These are phyloP conservation scores for Castanea sativa DNA, from an alignment of 306 rosid species.

Conservation along the genomic window DNA sequence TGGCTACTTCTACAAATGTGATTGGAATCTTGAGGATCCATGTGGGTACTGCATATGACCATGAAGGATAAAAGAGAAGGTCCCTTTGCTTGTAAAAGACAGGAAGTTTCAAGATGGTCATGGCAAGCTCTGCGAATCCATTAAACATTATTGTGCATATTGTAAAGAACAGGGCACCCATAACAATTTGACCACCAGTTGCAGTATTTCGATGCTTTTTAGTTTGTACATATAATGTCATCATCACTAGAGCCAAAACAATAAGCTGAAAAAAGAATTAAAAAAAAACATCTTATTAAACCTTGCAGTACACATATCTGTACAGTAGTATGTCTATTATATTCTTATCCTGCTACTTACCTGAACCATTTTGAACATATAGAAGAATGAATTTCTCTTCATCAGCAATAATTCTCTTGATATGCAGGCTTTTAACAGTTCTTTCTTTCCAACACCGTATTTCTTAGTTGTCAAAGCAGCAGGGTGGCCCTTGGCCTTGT, in stretches of 20 bases:
- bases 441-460: slow-evolving; percentile 68
- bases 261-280: slow-evolving; percentile 46
- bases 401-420: slow-evolving; percentile 81
- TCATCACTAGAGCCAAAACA: slow-evolving; percentile 53
- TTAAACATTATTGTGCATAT: slow-evolving; percentile 65
- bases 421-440: slow-evolving; percentile 67
- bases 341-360: slow-evolving; percentile 33
- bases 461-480: slow-evolving; percentile 59
- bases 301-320: too few relatives aligned
- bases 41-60: slow-evolving; percentile 82
- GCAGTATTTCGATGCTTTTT: slow-evolving; percentile 60
- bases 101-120: slow-evolving; percentile 79
- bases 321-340: too few relatives aligned
- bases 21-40: slow-evolving; percentile 96
- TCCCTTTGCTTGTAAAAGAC: slow-evolving; percentile 91
- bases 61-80: slow-evolving; percentile 77
- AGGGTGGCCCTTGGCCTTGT: slow-evolving; percentile 73
- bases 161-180: slow-evolving; percentile 83
- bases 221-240: slow-evolving; percentile 73
- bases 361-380: slow-evolving; percentile 65
- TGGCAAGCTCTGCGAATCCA: slow-evolving; percentile 64
- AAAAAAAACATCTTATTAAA: not conserved
- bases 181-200: slow-evolving; percentile 57
- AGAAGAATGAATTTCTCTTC: slow-evolving; percentile 79
- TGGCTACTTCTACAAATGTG: slow-evolving; percentile 59